These are phyloP conservation scores for Gracilariopsis chorda DNA, from an alignment of 23 red algal genomes.

Conservation along the genomic window DNA sequence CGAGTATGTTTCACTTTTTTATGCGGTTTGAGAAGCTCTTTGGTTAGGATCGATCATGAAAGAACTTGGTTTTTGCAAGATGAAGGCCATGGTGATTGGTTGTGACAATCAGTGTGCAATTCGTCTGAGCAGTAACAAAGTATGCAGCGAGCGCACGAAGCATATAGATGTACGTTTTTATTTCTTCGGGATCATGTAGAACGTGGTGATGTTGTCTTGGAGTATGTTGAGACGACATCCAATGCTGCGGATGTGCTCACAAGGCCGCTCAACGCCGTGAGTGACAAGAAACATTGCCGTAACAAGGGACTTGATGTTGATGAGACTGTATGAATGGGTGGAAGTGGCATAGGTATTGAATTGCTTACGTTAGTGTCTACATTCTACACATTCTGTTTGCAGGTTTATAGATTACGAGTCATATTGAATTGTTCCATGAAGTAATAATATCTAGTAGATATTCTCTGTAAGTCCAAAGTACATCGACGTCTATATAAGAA, in stretches of 20 bases:
- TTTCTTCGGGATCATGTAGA: neutral
- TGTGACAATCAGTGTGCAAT: neutral
- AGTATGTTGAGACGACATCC: neutral
- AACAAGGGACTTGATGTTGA: no score
- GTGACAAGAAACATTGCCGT: no score
- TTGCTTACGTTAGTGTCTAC: no score
- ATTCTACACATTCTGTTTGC: no score
- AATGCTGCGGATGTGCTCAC: neutral
- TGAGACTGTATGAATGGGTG: no score
- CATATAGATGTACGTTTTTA: constrained; percentile 19
- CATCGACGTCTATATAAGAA: no score
- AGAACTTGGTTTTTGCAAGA: neutral
- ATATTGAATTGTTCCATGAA: no score
- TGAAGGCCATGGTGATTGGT: neutral
- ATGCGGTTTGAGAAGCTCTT: neutral
- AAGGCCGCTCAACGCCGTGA: no score
- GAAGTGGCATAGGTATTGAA: no score
- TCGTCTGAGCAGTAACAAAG: neutral
- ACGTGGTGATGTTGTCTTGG: neutral
- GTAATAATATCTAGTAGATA: no score
- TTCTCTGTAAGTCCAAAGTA: no score
- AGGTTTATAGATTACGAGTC: no score
- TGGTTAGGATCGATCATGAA: neutral
- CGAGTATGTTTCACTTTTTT: constrained; percentile 5
- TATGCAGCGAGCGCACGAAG: neutral